Conservation (phyloP, 352 stramenopile genomes). For the Pythium dissotocum region DNA sequence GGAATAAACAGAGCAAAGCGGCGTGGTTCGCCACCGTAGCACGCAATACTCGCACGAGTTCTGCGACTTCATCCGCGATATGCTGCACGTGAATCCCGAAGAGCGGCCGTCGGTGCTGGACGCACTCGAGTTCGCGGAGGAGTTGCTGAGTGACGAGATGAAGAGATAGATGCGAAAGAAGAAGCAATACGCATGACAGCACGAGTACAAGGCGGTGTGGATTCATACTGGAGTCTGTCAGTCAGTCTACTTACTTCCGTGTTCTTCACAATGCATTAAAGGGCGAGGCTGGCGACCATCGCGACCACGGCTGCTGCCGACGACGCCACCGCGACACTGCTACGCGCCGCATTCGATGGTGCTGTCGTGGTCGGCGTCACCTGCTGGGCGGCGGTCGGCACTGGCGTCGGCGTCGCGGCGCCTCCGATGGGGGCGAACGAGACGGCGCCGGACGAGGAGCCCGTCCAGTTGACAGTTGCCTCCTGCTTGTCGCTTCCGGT, state of each 20-base stretch:
- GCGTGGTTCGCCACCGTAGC: conserved; percentile 61
- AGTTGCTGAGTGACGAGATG: conserved; percentile 72
- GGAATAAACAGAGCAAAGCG: conserved; percentile 48
- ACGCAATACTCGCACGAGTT: conserved; percentile 78
- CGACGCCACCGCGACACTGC: background rate
- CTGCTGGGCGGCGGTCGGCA: background rate
- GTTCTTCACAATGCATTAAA: background rate
- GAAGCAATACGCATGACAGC: no score
- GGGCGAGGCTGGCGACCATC: background rate
- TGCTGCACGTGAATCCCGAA: conserved; percentile 82
- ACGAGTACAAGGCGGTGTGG: no score
- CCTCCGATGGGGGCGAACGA: conserved; percentile 4
- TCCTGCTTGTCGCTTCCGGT: background rate
- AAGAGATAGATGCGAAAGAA: conserved; percentile 31
- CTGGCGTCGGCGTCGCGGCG: background rate
- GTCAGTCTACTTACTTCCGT: no score
- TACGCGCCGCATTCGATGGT: background rate
- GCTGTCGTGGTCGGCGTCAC: background rate
- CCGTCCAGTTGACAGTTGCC: conserved; percentile 1
- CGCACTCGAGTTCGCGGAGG: conserved; percentile 79
- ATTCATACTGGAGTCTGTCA: no score
- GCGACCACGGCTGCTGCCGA: background rate
- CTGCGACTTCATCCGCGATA: conserved; percentile 87
- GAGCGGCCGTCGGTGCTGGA: conserved; percentile 79
- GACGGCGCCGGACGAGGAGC: background rate